Base-by-base conservation (phyloP, 306 rosid species). In the Quercus gilva region DNA sequence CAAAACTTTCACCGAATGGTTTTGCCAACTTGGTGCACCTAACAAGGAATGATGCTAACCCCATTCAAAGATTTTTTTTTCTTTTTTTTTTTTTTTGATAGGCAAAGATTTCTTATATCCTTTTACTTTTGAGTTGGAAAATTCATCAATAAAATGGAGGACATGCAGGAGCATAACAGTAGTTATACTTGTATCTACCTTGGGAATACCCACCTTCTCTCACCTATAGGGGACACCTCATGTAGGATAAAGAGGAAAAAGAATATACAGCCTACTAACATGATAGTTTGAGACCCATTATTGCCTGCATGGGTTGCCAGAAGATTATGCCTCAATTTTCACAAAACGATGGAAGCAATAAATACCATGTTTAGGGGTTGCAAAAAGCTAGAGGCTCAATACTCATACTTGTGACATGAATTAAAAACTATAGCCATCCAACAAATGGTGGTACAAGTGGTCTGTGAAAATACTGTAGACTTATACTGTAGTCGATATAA, bases 11-110 rank as follows among this genome's bases (percentile, higher is more conserved):
- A 78, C 82, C 18, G 33, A 75, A 76, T 78, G 78, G 73, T 12
- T 81, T 71, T 81, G 79, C 88, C 84, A 84, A 78, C 86, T 78
- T 72, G 86, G 86, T 83, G 79, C 78, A 81, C 84, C 87, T 87
- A 82, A 80, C 84, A 74, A 14, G 79, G 84, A 84, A 90, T 88
- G 78, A 79, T 85, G 83, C 84, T 71, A 33, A 52, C 52, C 84
- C 84, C 80, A 79, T 75, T 65, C 69, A 69, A 82, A 76, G 61
- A 79, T 88, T 75, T 80, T 68, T 84, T 64, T 2, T 28, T 28
- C 0, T 28, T 28, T 28, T 28, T 1, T 23, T 23, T 23, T 23
- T 23, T 23, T 23, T 23, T 23, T 23, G 1, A 23, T 23, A 28
- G 31, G 4, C 69, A 69, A 82, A 78, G 67, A 79, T 88, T 73